Evolutionary conservation across 345 rosid species (phyloP), one percentile per base, ranked within the genome.

Genomic region (Mercurialis annua): DNA sequence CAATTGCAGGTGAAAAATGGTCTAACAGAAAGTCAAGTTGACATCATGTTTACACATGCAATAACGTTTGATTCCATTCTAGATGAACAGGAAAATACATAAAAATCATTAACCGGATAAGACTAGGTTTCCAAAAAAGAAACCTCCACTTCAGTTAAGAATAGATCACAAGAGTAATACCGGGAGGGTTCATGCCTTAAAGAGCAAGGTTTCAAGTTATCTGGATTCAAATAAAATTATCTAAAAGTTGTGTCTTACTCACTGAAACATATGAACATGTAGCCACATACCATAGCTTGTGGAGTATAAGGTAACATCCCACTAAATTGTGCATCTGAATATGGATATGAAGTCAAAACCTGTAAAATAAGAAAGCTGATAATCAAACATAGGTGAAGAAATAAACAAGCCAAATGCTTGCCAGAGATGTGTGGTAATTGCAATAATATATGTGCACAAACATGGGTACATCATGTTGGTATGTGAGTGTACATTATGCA

Each of bases 291-390:
- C 89, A 84, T 68, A 36, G 74, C 66, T 69, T 78, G 87, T 62
- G 84, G 75, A 18, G 76, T 82, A 78, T 74, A 84, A 38, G 72
- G 56, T 71, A 76, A 36, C 65, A 81, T 56, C 36, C 85, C 84
- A 58, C 75, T 76, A 59, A 79, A 77, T 16, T 76, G 87, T 18
- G 76, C 80, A 80, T 84, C 89, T 26, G 79, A 62, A 77, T 73
- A 84, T 34, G 82, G 89, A 71, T 80, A 70, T 29, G 86, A 64
- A 52, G 84, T 67, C 80, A 82, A 63, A 77, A 83, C 86, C 92
- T 87, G 84, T 71, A 79, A 78, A 44, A 12, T 73, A 50, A 3
- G 15, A 48, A 33, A 52, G 60, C 2, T 64, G 20, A 49, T 40
- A 60, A 51, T 24, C 27, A 27, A 44, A 1, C 10, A 55, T 34